Percentiles rank a stretch among this genome's conserved stretches.
These are phyloP conservation scores for Phaeosphaeria sp. DNA, from an alignment of 2,329 filamentous ascomycete genomes.

Conservation along the genomic window DNA sequence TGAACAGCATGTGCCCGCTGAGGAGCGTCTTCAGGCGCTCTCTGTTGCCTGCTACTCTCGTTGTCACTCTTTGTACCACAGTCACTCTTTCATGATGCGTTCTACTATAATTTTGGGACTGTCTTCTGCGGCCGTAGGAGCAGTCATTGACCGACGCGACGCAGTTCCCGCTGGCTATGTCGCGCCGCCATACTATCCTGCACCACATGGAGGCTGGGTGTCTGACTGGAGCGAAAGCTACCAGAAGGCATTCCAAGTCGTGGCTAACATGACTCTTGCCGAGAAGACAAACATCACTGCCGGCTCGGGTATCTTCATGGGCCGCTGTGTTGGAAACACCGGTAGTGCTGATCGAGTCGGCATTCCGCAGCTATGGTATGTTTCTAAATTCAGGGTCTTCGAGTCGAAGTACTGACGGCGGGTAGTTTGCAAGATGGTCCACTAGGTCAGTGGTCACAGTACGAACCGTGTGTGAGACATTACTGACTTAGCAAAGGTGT, in stretches of 20 bases:
- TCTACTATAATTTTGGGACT: constrained; percentile 29
- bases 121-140: constrained; percentile 26
- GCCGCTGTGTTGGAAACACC: constrained; percentile 75
- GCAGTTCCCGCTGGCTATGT: constrained; percentile 45
- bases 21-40: neutral
- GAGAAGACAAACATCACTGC: constrained; percentile 82
- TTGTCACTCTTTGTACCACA: constrained; percentile 4
- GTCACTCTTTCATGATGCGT: constrained; percentile 25
- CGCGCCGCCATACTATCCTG: constrained; percentile 71
- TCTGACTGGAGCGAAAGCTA: constrained; percentile 74
- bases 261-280: constrained; percentile 78
- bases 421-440: constrained; percentile 67
- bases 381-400: neutral
- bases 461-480: too few species aligned
- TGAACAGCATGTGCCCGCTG: neutral
- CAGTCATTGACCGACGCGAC: constrained; percentile 39
- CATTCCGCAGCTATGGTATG: constrained; percentile 67
- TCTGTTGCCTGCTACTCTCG: constrained; percentile 7
- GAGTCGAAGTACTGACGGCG: neutral
- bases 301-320: constrained; percentile 76
- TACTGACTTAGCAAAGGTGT: too few species aligned
- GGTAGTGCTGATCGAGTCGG: constrained; percentile 74
- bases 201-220: constrained; percentile 75
- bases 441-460: too few species aligned
- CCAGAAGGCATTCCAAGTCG: constrained; percentile 70